Conservation (phyloP, 1,284 basidiomycete species). For the Apiotrichum montevideense region DNA sequence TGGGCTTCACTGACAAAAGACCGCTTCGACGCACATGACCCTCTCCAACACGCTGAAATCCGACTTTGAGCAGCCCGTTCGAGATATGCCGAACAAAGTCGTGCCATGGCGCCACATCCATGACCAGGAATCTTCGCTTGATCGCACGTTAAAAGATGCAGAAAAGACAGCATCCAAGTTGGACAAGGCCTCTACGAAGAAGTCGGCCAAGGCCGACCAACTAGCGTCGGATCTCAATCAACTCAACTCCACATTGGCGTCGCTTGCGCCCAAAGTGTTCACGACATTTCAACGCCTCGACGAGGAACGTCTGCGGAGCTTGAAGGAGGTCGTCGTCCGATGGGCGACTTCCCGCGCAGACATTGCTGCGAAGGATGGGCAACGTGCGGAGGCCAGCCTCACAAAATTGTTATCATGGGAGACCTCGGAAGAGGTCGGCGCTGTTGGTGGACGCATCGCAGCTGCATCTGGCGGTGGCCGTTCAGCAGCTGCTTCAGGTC, state of each 20-base stretch:
- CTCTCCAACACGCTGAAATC: conserved; percentile 30
- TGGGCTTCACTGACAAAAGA: conserved; percentile 18
- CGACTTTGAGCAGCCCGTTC: conserved; percentile 40
- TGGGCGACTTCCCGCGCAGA: conserved; percentile 45
- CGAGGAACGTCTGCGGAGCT: conserved; percentile 33
- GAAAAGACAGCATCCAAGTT: conserved; percentile 41
- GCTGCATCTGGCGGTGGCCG: conserved; percentile 15
- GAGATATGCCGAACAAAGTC: conserved; percentile 40
- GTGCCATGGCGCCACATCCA: conserved; percentile 35
- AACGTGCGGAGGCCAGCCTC: conserved; percentile 38
- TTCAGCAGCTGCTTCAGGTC: conserved; percentile 1
- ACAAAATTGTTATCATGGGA: conserved; percentile 42
- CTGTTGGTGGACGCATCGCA: conserved; percentile 32
- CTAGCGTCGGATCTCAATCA: conserved; percentile 33
- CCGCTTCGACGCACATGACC: conserved; percentile 37
- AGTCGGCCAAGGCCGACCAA: conserved; percentile 28
- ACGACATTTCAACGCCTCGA: conserved; percentile 43
- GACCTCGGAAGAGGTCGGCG: conserved; percentile 32
- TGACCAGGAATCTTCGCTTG: conserved; percentile 40
- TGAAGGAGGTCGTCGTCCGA: conserved; percentile 45
- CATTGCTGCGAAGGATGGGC: conserved; percentile 35
- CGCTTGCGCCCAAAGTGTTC: conserved; percentile 40
- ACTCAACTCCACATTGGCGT: conserved; percentile 28
- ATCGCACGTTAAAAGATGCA: conserved; percentile 43
- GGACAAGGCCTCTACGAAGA: conserved; percentile 42